Base-by-base conservation (phyloP, 148 eudicot species). In the Arbutus unedo region DNA sequence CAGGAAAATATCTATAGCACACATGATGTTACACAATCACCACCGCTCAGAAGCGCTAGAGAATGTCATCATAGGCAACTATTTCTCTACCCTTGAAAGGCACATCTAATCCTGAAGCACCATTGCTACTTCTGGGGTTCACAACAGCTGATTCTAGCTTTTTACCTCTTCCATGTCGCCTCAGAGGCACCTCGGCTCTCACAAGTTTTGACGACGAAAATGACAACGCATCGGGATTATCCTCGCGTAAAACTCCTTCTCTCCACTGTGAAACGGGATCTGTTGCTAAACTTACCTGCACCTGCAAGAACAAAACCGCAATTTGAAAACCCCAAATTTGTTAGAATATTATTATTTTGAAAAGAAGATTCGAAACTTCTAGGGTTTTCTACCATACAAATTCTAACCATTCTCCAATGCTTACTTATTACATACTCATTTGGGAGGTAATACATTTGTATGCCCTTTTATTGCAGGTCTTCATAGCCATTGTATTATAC, bases 21-120 rank as follows among this genome's bases (percentile, higher is more conserved):
- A 79, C 45, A n/a, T 55, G 54, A 47, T 54, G 74, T 31, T 66
- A 77, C 81, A 74, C 0, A 31, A 77, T 41, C 45, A 62, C 80
- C 18, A 51, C 18, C 10, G 21, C 50, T 67, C 48, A 2, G 15
- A 48, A 76, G 5, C 87, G 5, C 87, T 78, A 95, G 85, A 95
- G 79, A 70, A 93, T 88, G 87, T 95, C 98, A 87, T 95, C 98
- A 84, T 95, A 95, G 43, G 96, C 98, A 80, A 96, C 87, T n/a
- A 94, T 87, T 85, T 90, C 90, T 84, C 98, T 91, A 41, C 91
- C 92, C 85, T 88, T 90, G 56, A 88, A 89, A 23, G 93, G 78
- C 14, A 89, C 85, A 81, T 84, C 90, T 38, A 82, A 55, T 41
- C 59, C 76, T 21, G 87, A 49, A 19, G 50, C 84, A 76, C 70